Evolutionary conservation across 257 asterid species (phyloP), one percentile per base, ranked within the genome.

Genomic region (Henckelia pumila): DNA sequence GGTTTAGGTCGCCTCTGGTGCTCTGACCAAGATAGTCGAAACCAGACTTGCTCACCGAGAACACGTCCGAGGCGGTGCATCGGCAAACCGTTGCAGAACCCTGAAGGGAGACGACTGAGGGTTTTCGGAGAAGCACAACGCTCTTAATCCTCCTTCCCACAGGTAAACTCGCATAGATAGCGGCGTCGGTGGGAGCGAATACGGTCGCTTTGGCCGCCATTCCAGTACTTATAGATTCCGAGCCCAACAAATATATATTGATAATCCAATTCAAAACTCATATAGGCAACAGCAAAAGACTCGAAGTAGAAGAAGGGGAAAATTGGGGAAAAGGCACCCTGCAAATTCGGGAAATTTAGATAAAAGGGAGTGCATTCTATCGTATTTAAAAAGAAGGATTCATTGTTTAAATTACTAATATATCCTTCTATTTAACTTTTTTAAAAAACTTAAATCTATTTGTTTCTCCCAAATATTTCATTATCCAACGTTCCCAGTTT

Each of bases 1-100:
- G 78, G 73, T 80, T 83, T 75, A 87, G 83, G 77, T 85, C 92
- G 75, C 95, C 96, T 78, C 78, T 85, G 24, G 96, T 89, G 82
- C 96, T 89, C 88, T 89, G 85, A 52, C 96, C 96, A 30, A 89
- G 92, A 81, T 89, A 89, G 64, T 89, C 96, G 26, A 85, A 79
- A 59, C 77, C 81, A 37, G 83, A 80, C 63, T 67, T 70, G 57
- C 67, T 75, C 19, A 84, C 87, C 3, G 87, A 85, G 73, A 85
- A 85, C 23, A 85, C 73, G 50, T 66, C 75, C 40, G 76, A 8
- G 44, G 84, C 10, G 40, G 76, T 61, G 75, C 86, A 77, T 19
- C 68, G 70, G 29, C 75, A 61, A 1, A 25, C 32, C 69, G 62
- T 23, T 65, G 40, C 64, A 56, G 47, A 14, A 74, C 8, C 26